Evolutionary conservation across 495 filamentous ascomycete species (phyloP).

Genomic region (Parathielavia appendiculata): DNA sequence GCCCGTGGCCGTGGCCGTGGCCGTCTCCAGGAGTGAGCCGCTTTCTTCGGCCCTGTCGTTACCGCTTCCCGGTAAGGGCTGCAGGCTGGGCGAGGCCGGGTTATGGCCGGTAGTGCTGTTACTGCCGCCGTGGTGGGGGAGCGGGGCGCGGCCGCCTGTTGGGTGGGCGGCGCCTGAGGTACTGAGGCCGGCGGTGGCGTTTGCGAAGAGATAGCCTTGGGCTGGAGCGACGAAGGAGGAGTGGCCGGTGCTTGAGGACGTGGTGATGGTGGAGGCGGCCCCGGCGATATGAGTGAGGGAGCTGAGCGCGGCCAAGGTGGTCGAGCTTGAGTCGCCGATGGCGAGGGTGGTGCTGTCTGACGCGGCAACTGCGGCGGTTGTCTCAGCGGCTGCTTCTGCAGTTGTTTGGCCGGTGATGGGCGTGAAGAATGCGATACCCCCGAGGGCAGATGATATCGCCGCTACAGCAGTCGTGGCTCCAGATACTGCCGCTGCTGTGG

Average conservation of each 20-base stretch:
- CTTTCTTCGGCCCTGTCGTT: not conserved
- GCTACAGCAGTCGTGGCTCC: not conserved
- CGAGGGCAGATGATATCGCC: not conserved
- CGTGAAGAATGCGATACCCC: not conserved
- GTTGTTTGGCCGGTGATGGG: not conserved
- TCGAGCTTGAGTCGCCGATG: not conserved
- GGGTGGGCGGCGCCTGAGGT: not conserved
- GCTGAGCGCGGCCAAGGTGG: not conserved
- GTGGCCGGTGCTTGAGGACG: not conserved
- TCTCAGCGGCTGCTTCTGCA: not conserved
- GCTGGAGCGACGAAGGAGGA: slow-evolving; percentile 6
- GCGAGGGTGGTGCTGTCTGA: not conserved
- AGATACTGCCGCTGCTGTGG: not conserved
- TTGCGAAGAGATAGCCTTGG: slow-evolving; percentile 4
- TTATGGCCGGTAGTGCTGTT: not conserved
- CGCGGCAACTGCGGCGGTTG: not conserved
- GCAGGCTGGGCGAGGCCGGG: not conserved
- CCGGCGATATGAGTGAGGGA: slow-evolving; percentile 5
- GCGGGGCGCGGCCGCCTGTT: not conserved
- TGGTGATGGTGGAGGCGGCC: not conserved
- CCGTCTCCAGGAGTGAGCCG: not conserved
- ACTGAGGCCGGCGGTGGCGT: not conserved
- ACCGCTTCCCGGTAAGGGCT: not conserved
- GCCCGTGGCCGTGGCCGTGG: not conserved
- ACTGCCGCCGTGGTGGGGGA: not conserved